phyloP scores from a whole-genome alignment of 768 basidiomycete genomes.

The Lentinula guzmanii region DNA sequence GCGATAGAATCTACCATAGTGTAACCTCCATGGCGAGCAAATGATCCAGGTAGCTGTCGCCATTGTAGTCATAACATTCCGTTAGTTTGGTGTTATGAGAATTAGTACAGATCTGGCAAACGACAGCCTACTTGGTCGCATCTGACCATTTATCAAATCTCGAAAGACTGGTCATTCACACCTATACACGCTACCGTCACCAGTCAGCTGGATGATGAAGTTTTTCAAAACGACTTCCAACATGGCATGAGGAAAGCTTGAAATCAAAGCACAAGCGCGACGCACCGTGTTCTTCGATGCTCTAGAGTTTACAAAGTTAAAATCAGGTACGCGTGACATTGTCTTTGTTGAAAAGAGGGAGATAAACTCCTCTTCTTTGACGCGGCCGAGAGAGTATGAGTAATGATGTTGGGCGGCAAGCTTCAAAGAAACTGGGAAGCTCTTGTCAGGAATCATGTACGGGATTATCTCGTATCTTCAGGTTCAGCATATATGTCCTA shows the following conservation, averaged over 20 bases:
- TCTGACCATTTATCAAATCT: neutral
- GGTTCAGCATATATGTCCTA: neutral
- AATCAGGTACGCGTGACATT: neutral
- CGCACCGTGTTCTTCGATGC: neutral
- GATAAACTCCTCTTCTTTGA: neutral
- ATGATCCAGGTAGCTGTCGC: neutral
- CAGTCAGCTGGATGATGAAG: neutral
- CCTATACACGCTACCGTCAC: neutral
- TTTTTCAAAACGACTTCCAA: neutral
- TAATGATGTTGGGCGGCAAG: neutral
- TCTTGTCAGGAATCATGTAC: neutral
- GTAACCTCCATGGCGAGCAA: too few relatives aligned
- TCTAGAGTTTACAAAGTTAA: neutral
- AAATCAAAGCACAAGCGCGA: neutral
- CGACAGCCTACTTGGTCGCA: neutral
- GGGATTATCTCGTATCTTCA: neutral
- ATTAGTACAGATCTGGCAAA: neutral
- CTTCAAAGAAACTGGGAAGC: neutral
- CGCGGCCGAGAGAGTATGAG: neutral
- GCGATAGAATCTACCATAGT: neutral
- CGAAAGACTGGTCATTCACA: neutral
- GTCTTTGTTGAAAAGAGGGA: neutral
- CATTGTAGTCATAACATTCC: neutral
- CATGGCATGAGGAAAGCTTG: neutral
- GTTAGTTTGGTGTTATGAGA: neutral